Percentiles rank a stretch among this genome's conserved stretches.
Conservation (phyloP, 495 filamentous ascomycete species). For the Penicillium macrosclerotiorum region DNA sequence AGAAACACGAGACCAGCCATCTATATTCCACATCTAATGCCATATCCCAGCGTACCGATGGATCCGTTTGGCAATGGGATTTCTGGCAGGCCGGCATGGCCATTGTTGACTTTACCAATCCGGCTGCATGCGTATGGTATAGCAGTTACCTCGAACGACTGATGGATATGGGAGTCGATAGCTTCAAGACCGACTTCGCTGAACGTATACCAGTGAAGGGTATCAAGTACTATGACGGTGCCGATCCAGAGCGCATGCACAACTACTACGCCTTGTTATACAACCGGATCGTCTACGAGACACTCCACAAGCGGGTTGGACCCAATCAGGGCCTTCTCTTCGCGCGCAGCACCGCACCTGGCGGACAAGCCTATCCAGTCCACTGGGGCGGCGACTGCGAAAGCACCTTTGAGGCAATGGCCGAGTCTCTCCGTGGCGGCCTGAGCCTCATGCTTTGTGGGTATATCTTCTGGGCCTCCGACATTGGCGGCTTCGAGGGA, state of each 20-base stretch:
- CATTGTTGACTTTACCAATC: conserved; percentile 72
- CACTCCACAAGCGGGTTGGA: conserved; percentile 58
- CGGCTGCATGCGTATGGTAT: conserved; percentile 62
- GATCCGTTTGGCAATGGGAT: conserved; percentile 72
- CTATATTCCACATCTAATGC: neutral
- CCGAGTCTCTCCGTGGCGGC: conserved; percentile 69
- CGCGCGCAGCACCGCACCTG: conserved; percentile 63
- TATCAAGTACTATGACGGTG: conserved; percentile 55
- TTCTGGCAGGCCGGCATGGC: conserved; percentile 76
- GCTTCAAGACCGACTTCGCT: conserved; percentile 73
- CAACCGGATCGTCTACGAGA: conserved; percentile 67
- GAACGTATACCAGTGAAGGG: conserved; percentile 65
- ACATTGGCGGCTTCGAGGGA: conserved; percentile 75
- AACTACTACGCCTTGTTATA: conserved; percentile 73
- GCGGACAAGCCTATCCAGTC: conserved; percentile 65
- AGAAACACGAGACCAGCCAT: neutral
- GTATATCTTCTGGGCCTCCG: conserved; percentile 67
- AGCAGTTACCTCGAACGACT: conserved; percentile 53
- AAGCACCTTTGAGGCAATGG: conserved; percentile 69
- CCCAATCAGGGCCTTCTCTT: conserved; percentile 62
- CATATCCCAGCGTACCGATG: conserved; percentile 51
- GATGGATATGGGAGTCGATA: conserved; percentile 64
- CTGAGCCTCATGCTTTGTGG: conserved; percentile 63
- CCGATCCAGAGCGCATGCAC: conserved; percentile 65
- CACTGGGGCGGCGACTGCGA: conserved; percentile 71